Percentiles rank a stretch among this genome's conserved stretches.
Evolutionary conservation across 2,329 filamentous ascomycete species (phyloP).

Genomic region (Tolypocladium tundrense): DNA sequence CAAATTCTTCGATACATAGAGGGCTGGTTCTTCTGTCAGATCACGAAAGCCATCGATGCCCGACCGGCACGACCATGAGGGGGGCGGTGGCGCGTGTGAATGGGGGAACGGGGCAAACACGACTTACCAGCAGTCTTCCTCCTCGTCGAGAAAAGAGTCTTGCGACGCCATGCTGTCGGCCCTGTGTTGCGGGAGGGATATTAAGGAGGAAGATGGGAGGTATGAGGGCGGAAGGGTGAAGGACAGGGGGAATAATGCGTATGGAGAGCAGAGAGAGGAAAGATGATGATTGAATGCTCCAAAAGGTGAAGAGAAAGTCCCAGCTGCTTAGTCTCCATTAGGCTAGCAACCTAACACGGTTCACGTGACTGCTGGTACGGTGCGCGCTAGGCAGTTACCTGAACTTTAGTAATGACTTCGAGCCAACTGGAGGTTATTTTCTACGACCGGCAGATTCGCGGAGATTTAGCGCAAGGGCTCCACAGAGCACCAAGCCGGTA

Average conservation of each 20-base stretch:
- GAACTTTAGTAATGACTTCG: not conserved
- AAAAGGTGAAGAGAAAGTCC: slow-evolving; percentile 9
- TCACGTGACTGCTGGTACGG: slow-evolving; percentile 11
- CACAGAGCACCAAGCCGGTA: not conserved
- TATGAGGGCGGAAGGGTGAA: slow-evolving; percentile 9
- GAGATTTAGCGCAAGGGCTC: slow-evolving; percentile 6
- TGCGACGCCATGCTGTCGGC: slow-evolving; percentile 50
- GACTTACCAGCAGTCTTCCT: slow-evolving; percentile 58
- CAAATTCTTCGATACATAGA: slow-evolving; percentile 97
- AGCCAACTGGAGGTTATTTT: slow-evolving; percentile 7
- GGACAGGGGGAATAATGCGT: slow-evolving; percentile 10
- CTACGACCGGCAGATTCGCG: slow-evolving; percentile 19
- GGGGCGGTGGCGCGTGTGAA: not conserved
- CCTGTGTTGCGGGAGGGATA: slow-evolving; percentile 7
- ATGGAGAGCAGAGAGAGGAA: slow-evolving; percentile 1
- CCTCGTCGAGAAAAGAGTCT: slow-evolving; percentile 62
- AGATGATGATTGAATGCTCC: slow-evolving; percentile 7
- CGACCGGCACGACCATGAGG: not conserved
- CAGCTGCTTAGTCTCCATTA: slow-evolving; percentile 11
- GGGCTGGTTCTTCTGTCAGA: slow-evolving; percentile 48
- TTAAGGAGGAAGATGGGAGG: slow-evolving; percentile 7
- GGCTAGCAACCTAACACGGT: not conserved
- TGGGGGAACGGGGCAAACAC: slow-evolving; percentile 1
- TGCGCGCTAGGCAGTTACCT: not conserved
- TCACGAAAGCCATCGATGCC: not conserved